phyloP scores from a whole-genome alignment of 495 filamentous ascomycete species.

The Neohortaea acidophila region DNA sequence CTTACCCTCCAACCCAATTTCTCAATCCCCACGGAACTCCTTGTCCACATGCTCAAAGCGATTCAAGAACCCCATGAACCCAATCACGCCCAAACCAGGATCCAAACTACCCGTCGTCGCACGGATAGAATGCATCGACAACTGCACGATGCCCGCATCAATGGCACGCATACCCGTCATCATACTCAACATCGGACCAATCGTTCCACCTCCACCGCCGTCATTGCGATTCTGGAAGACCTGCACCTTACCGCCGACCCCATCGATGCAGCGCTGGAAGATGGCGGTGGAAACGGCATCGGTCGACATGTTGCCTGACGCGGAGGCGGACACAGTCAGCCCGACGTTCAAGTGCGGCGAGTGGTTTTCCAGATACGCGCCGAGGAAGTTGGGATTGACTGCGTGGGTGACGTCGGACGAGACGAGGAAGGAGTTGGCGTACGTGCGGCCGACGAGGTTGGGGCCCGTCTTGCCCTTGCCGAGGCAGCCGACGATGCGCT shows the following conservation, averaged over 20 bases:
- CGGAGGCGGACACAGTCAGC: conserved; percentile 67
- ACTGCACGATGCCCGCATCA: conserved; percentile 81
- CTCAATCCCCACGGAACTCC: conserved; percentile 43
- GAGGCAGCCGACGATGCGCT: conserved; percentile 65
- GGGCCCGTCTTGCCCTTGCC: conserved; percentile 29
- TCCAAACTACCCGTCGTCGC: conserved; percentile 79
- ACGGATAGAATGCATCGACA: conserved; percentile 89
- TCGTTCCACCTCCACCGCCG: conserved; percentile 71
- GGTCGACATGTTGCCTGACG: conserved; percentile 85
- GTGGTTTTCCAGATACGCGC: conserved; percentile 69
- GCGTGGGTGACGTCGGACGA: conserved; percentile 90
- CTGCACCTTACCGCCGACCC: conserved; percentile 55
- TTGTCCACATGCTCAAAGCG: conserved; percentile 73
- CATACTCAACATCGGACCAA: conserved; percentile 79
- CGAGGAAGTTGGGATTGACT: conserved; percentile 82
- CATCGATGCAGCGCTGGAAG: conserved; percentile 56
- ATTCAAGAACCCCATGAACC: conserved; percentile 84
- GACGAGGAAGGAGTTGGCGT: conserved; percentile 83
- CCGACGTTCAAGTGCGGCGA: conserved; percentile 81
- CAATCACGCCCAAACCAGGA: conserved; percentile 72
- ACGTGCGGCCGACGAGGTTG: conserved; percentile 63
- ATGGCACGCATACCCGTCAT: conserved; percentile 71
- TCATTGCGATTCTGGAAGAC: conserved; percentile 94
- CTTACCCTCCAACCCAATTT: conserved; percentile 1
- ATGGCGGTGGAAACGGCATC: conserved; percentile 68